Evolutionary conservation across 345 rosid species (phyloP), one percentile per base, ranked within the genome.

Genomic region (Sisymbrium irio): DNA sequence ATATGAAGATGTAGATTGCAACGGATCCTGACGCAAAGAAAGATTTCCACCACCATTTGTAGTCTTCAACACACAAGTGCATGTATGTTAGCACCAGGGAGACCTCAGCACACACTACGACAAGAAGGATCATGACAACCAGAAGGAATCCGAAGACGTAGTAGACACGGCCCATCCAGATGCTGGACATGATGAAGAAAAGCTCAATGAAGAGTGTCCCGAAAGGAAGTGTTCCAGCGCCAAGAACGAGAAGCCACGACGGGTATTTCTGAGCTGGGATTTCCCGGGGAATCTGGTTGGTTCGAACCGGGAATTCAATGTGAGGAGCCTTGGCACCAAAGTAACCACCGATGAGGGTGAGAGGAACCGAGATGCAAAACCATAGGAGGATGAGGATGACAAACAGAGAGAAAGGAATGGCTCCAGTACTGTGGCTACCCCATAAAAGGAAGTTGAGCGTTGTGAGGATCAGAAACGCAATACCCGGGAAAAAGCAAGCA

Each of bases 11-110:
- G 82, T 88, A 88, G 57, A 85, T 77, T 7, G 92, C 88, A 44
- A 88, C 92, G 5, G 92, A 88, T 66, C 92, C 92, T 1, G 92
- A 88, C 8, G 92, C 92, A 75, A 85, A 85, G 82, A 88, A 88
- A 6, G 92, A 83, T 42, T 88, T 88, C 92, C 92, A 88, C 92
- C 92, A 88, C 93, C 93, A 88, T 62, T 80, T 84, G 80, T 85
- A 88, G 73, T 88, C 93, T 72, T 88, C 93, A 7, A 88, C 90
- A 14, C 93, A 88, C 9, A 87, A 84, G 71, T 88, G 92, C 90
- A 88, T 85, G 86, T 88, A 88, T 40, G 92, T 88, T 36, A 88
- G 76, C 32, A 88, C 92, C 7, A 88, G 73, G 35, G 92, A 88
- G 7, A 88, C 92, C 73, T 88, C 92, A 0, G 92, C 92, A 49